Percentiles rank a stretch among this genome's conserved stretches.
Conservation (phyloP, 306 rosid genomes). For the Ammopiptanthus mongolicus region DNA sequence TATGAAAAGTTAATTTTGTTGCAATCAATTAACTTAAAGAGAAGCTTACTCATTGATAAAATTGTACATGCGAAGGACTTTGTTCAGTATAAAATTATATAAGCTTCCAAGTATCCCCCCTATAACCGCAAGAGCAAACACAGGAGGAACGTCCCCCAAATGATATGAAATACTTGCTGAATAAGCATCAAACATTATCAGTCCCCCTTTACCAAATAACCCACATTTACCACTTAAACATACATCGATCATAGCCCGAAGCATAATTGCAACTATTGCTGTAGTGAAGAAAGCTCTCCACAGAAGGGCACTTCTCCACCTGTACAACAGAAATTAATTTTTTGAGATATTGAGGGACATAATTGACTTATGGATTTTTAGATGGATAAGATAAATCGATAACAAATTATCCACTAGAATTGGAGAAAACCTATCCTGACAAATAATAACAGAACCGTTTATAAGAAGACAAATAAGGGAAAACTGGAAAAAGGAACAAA, state of each 20-base stretch:
- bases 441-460: neutral
- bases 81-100: conserved; percentile 59
- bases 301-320: conserved; percentile 96
- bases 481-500: neutral
- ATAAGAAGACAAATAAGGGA: neutral
- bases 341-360: neutral
- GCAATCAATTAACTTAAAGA: neutral
- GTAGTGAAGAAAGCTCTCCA: conserved; percentile 97
- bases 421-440: neutral
- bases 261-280: conserved; percentile 78
- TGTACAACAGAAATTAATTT: conserved; percentile 31
- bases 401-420: neutral
- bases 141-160: conserved; percentile 70
- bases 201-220: conserved; percentile 90
- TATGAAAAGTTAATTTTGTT: conserved; percentile 5
- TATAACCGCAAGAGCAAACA: conserved; percentile 61
- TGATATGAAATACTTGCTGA: conserved; percentile 68
- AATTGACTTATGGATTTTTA: neutral
- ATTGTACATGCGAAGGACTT: conserved; percentile 72
- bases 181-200: conserved; percentile 86
- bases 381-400: neutral
- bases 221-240: conserved; percentile 88
- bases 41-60: conserved; percentile 68
- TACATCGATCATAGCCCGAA: conserved; percentile 80
- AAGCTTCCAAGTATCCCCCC: conserved; percentile 92